phyloP scores from a whole-genome alignment of 306 rosid genomes.

The Sophora flavescens region DNA sequence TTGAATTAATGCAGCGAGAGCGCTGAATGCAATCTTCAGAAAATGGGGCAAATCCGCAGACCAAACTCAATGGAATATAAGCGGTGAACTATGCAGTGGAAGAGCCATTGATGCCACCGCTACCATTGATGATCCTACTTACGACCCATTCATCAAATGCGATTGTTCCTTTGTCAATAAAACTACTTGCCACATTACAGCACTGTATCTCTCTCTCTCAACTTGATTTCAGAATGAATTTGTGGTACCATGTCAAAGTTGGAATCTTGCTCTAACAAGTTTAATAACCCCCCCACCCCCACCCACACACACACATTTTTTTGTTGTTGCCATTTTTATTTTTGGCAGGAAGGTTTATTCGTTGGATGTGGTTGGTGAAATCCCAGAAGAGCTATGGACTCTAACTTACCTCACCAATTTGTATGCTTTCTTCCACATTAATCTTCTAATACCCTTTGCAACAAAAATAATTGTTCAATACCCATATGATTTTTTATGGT shows the following conservation, averaged over 20 bases:
- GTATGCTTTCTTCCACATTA: slow-evolving; percentile 55
- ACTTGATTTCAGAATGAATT: not conserved
- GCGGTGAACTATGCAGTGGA: slow-evolving; percentile 78
- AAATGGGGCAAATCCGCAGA: slow-evolving; percentile 59
- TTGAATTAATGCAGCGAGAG: slow-evolving; percentile 52
- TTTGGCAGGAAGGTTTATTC: slow-evolving; percentile 70
- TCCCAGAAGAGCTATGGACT: slow-evolving; percentile 83
- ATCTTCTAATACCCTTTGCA: not conserved
- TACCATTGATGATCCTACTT: not conserved
- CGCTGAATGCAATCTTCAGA: slow-evolving; percentile 66
- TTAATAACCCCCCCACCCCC: too few relatives aligned
- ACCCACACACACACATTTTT: too few relatives aligned
- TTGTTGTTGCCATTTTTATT: not conserved
- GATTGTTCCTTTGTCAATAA: slow-evolving; percentile 51
- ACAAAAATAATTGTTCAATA: not conserved
- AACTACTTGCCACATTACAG: slow-evolving; percentile 68
- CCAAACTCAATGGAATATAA: slow-evolving; percentile 66
- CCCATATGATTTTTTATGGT: not conserved
- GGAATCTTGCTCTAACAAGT: not conserved
- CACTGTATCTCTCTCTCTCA: slow-evolving; percentile 47
- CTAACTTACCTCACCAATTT: slow-evolving; percentile 65
- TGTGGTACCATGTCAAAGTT: not conserved
- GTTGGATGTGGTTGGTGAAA: slow-evolving; percentile 53
- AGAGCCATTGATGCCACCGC: slow-evolving; percentile 52
- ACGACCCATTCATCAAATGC: slow-evolving; percentile 79